Base-by-base conservation (phyloP, 2,329 filamentous ascomycete species). In the Aspergillus sergii region DNA sequence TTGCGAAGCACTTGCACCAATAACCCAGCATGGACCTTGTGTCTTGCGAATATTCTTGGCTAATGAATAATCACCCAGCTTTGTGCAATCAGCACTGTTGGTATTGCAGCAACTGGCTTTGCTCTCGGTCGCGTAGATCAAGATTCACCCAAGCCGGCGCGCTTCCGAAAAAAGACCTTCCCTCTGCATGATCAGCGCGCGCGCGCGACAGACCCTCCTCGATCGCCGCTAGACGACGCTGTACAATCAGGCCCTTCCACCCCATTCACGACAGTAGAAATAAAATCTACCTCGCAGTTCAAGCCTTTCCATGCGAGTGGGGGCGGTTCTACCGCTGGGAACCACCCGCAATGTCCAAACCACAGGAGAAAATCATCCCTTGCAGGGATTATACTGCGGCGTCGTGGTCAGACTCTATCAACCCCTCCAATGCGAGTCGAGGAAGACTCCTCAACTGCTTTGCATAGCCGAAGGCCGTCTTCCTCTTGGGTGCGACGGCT, bases 31-130 rank as follows among this genome's bases (percentile, higher is more conserved):
- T 23, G 21, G 21, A 5, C 9, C 21, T 21, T 11, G 11, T 34
- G 4, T 8, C n/a, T 32, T 41, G 19, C 11, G 43, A 21, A 43
- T 8, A 12, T 23, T 23, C n/a, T 41, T 36, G 10, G 57, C 66
- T 70, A 56, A 71, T 57, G 34, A 10, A 34, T 43, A 43, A 6
- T 30, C 41, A 34, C 57, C 12, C 70, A 88, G 86, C 83, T 89
- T 71, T 88, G 85, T 85, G 87, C 87, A 72, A 80, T 86, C 75
- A 86, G 86, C 80, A 87, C 86, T 71, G 80, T 88, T 78, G 86
- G 85, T 75, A 82, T 87, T 68, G 87, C 86, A 68, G 82, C 84
- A 61, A 80, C 86, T 62, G 87, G 87, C 65, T 80, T 86, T 68
- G 84, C 84, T 61, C 80, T 88, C 71, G 86, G 83, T 72, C 83